These are phyloP conservation scores for Blastocystis sp. DNA, from an alignment of 352 stramenopile genomes.

Conservation along the genomic window DNA sequence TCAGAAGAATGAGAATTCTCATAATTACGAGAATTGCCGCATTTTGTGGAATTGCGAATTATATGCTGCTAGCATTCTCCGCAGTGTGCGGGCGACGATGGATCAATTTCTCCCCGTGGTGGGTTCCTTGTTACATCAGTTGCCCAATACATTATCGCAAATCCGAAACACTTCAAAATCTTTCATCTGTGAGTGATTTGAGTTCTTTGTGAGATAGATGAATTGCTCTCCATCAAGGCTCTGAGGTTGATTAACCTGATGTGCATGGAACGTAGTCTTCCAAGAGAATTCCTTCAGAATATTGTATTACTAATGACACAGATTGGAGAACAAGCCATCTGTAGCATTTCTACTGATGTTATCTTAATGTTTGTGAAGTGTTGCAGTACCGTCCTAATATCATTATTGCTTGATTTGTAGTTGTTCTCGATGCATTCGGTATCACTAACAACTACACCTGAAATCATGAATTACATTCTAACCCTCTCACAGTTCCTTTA, in stretches of 20 bases:
- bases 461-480: conserved; percentile 31
- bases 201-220: background rate
- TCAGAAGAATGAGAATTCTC: conserved; percentile 18
- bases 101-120: background rate
- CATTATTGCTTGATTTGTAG: background rate
- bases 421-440: conserved; percentile 17
- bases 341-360: background rate
- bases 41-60: conserved; percentile 45
- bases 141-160: background rate
- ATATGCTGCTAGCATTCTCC: background rate
- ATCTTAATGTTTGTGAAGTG: conserved; percentile 43
- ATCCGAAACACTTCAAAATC: background rate
- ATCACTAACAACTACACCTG: background rate
- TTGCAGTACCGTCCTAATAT: background rate
- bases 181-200: background rate
- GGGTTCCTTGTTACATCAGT: background rate
- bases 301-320: conserved; percentile 29
- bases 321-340: background rate
- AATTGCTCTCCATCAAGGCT: conserved; percentile 28
- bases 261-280: background rate
- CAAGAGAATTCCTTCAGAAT: conserved; percentile 3
- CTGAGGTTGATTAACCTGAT: conserved; percentile 10
- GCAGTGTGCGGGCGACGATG: background rate
- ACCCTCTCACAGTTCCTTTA: conserved; percentile 25
- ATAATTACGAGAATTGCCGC: conserved; percentile 27